Evolutionary conservation across 1,284 basidiomycete genomes (phyloP), one percentile per base, ranked within the genome.

Genomic region (Mycosarcoma mackinlayi): DNA sequence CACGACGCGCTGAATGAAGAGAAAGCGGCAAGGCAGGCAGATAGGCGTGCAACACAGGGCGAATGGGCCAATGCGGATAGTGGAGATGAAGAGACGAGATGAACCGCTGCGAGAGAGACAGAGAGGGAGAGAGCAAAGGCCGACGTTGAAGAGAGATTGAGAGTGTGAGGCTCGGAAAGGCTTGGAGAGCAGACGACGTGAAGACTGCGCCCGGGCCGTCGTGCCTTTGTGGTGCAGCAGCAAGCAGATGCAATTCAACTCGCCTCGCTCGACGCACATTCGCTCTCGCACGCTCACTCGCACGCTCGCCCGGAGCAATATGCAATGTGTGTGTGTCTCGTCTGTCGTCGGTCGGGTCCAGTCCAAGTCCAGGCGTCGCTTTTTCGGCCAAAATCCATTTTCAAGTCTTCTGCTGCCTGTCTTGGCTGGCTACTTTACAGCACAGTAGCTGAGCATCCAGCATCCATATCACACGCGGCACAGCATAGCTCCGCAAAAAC

Each of bases 211-310:
- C 25, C 46, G 46, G 34, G 46, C 46, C 46, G 46, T 33, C 25
- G 46, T 47, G 46, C 46, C 33, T 38, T n/a, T 21, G 27, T 31
- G 35, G 47, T 39, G 47, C 35, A 39, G 47, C 35, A 25, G 34
- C 46, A 7, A 42, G 25, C 6, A 18, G 8, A 24, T n/a, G 6
- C 10, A 41, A 30, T 9, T n/a, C 25, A 21, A n/a, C n/a, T n/a
- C n/a, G n/a, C n/a, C n/a, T n/a, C n/a, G n/a, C n/a, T n/a, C n/a
- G n/a, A n/a, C n/a, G n/a, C n/a, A n/a, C n/a, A n/a, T n/a, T n/a
- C n/a, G n/a, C n/a, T n/a, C n/a, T n/a, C n/a, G n/a, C n/a, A n/a
- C n/a, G n/a, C n/a, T n/a, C n/a, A n/a, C n/a, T n/a, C n/a, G n/a
- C n/a, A n/a, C n/a, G n/a, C 41, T 28, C n/a, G n/a, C 30, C 34